Evolutionary conservation across 2,329 filamentous ascomycete genomes (phyloP).

Genomic region (Kalaharituber pfeilii): DNA sequence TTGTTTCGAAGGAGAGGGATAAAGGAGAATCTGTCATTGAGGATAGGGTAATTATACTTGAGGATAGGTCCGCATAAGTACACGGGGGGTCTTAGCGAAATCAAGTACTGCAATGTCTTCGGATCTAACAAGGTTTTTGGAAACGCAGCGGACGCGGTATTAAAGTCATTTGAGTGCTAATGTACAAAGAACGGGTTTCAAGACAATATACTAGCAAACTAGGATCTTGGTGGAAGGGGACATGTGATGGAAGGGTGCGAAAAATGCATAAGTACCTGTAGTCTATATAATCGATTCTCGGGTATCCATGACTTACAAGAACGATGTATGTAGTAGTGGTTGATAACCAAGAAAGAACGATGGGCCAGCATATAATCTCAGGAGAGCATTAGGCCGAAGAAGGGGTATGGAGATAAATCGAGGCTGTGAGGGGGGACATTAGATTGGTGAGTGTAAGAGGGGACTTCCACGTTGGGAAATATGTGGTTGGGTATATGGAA

Average conservation of each 20-base stretch:
- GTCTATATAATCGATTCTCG: too few species aligned
- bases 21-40: slow-evolving; percentile 28
- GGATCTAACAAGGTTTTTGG: too few species aligned
- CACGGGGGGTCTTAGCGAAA: slow-evolving; percentile 23
- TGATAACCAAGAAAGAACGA: slow-evolving; percentile 41
- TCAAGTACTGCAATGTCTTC: slow-evolving; percentile 35
- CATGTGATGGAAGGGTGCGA: slow-evolving; percentile 43
- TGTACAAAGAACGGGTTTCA: slow-evolving; percentile 41
- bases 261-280: slow-evolving; percentile 31
- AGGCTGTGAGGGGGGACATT: too few species aligned
- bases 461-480: too few species aligned
- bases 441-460: too few species aligned
- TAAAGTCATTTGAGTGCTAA: slow-evolving; percentile 56
- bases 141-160: slow-evolving; percentile 70
- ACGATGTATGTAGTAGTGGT: slow-evolving; percentile 30
- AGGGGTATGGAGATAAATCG: background rate
- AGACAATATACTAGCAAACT: slow-evolving; percentile 32
- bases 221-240: slow-evolving; percentile 37
- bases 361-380: slow-evolving; percentile 38
- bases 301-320: too few species aligned
- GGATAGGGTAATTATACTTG: slow-evolving; percentile 31
- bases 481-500: too few species aligned
- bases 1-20: slow-evolving; percentile 51
- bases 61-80: background rate
- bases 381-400: slow-evolving; percentile 29